Base-by-base conservation (phyloP, 2,329 filamentous ascomycete species). In the Sclerotinia glacialis region DNA sequence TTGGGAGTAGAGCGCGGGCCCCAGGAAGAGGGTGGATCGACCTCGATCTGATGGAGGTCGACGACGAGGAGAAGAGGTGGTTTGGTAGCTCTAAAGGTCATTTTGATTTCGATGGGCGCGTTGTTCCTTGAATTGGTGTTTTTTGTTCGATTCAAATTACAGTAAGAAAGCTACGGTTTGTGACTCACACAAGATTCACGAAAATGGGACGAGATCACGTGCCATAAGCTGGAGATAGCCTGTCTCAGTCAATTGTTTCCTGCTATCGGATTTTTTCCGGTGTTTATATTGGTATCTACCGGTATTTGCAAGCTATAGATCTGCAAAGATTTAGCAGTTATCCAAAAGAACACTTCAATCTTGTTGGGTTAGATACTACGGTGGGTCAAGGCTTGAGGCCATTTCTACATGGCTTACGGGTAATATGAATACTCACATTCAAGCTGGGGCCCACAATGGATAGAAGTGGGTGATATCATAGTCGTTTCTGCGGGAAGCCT, bases 1-100 rank as follows among this genome's bases (percentile, higher is more conserved):
- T 64, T n/a, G 11, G 70, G 71, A 9, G 71, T 74, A 14, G 71
- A 74, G 53, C 71, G 70, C 8, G 71, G 68, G 9, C 71, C 71
- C 69, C 69, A 71, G 46, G 67, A 62, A 23, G 64, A 23, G 34
- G 63, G 55, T 2, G 52, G 64, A 21, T 69, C 63, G 37, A 73
- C 69, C 7, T 70, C 37, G 21, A 69, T 65, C 34, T 71, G 67
- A 59, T 74, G 71, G n/a, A 72, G 62, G 54, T 74, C 72, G 44
- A 73, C 50, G 26, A 71, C 14, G 21, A 73, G 66, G 16, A 74
- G 69, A 37, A 72, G 67, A 7, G 72, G 69, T 16, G 49, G 11
- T 9, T 59, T 44, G 21, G 23, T 59, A 18, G 40, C 26, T 2
- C 3, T 16, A 5, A 46, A 59, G 26, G 42, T 16, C 55, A 59